These are phyloP conservation scores for Meyerozyma sp. DNA, from an alignment of 1,139 yeast species.

Conservation along the genomic window DNA sequence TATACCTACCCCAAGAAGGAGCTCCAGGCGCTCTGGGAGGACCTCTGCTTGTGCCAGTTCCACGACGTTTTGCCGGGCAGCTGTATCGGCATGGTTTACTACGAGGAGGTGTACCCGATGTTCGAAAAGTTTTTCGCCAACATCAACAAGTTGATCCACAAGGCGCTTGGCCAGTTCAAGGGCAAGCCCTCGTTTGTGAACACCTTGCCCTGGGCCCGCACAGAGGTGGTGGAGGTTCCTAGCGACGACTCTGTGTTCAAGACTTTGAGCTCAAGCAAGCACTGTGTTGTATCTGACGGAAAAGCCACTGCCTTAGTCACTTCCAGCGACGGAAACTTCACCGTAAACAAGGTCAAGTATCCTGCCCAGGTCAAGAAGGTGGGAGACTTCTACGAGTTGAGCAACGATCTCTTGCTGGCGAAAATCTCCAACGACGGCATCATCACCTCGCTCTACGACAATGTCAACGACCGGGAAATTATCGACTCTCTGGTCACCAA, in stretches of 20 bases:
- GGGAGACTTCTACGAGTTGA: conserved; percentile 42
- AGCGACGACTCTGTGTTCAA: not conserved
- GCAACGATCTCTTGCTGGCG: conserved; percentile 59
- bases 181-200: conserved; percentile 36
- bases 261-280: conserved; percentile 2
- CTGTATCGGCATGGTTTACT: conserved; percentile 89
- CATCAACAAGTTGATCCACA: conserved; percentile 47
- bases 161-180: conserved; percentile 34
- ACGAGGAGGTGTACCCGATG: conserved; percentile 86
- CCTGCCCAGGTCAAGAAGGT: conserved; percentile 44
- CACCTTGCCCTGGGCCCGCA: conserved; percentile 67
- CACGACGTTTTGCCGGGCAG: conserved; percentile 97
- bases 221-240: conserved; percentile 42
- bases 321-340: conserved; percentile 10
- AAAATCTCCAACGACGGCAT: conserved; percentile 56
- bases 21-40: conserved; percentile 77
- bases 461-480: conserved; percentile 57
- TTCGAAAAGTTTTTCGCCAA: conserved; percentile 50
- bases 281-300: conserved; percentile 3
- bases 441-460: conserved; percentile 62
- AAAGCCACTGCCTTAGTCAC: conserved; percentile 9
- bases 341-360: conserved; percentile 22
- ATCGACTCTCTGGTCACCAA: conserved; percentile 49
- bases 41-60: conserved; percentile 84
- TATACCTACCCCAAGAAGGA: conserved; percentile 69